Evolutionary conservation across 257 asterid species (phyloP).

Genomic region (Penstemon barbatus): DNA sequence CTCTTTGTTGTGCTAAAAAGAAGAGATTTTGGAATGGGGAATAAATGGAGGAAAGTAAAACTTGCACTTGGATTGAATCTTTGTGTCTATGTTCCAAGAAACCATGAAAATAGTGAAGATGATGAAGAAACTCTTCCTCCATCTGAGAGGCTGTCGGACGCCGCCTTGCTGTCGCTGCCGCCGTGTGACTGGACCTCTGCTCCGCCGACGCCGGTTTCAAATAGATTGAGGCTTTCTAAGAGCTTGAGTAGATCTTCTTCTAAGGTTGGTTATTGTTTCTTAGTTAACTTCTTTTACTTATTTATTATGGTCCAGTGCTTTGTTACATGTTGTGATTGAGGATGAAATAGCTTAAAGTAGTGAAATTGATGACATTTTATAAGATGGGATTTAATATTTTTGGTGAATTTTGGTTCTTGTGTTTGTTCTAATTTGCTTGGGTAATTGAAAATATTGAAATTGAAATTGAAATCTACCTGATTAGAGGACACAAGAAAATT

Average conservation of each 20-base stretch:
- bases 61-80: constrained; percentile 82
- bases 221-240: constrained; percentile 59
- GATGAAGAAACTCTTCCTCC: constrained; percentile 41
- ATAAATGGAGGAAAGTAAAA: constrained; percentile 90
- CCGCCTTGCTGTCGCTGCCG: constrained; percentile 69
- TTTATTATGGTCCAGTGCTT: constrained; percentile 2
- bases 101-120: constrained; percentile 37
- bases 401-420: constrained; percentile 1
- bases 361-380: constrained; percentile 8
- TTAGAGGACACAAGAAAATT: no score
- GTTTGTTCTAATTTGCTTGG: no score
- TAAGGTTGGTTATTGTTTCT: constrained; percentile 48
- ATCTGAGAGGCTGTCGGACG: constrained; percentile 57
- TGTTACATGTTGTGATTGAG: constrained; percentile 12
- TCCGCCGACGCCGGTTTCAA: constrained; percentile 59
- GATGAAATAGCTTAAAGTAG: background rate
- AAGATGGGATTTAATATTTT: background rate
- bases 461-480: no score
- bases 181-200: constrained; percentile 57
- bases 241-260: constrained; percentile 89
- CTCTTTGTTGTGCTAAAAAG: constrained; percentile 3
- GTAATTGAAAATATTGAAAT: no score
- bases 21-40: constrained; percentile 53
- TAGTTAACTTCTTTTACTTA: background rate
- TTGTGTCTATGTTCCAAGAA: constrained; percentile 59